These are phyloP conservation scores for Gliomastix tumulicola DNA, from an alignment of 2,329 filamentous ascomycete species.

Conservation along the genomic window DNA sequence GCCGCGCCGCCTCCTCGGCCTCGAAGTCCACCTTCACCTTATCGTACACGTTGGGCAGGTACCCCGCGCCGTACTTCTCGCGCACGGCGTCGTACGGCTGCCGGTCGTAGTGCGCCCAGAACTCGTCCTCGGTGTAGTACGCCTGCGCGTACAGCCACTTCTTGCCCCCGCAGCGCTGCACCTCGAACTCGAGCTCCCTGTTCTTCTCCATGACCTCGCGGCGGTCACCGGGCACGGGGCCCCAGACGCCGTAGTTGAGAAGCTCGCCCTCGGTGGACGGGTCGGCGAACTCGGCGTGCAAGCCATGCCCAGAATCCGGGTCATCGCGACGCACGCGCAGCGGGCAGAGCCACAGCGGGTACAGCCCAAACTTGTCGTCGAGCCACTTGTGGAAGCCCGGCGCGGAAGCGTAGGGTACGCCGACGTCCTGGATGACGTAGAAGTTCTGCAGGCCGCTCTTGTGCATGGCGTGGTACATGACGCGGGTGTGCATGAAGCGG, in stretches of 20 bases:
- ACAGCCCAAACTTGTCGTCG: conserved; percentile 34
- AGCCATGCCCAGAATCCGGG: conserved; percentile 32
- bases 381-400: conserved; percentile 41
- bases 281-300: conserved; percentile 38
- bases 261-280: conserved; percentile 27
- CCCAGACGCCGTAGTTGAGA: conserved; percentile 61
- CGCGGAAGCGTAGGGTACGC: conserved; percentile 35
- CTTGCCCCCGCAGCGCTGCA: conserved; percentile 53
- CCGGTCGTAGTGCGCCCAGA: conserved; percentile 58
- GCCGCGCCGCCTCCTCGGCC: conserved; percentile 18
- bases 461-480: conserved; percentile 61
- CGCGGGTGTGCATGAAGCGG: conserved; percentile 53
- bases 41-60: conserved; percentile 59
- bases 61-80: conserved; percentile 48
- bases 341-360: conserved; percentile 51
- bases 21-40: conserved; percentile 51
- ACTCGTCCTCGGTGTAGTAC: conserved; percentile 61
- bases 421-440: conserved; percentile 61
- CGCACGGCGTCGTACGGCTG: conserved; percentile 52
- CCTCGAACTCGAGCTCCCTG: conserved; percentile 50
- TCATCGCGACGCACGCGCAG: conserved; percentile 34
- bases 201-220: conserved; percentile 46
- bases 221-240: conserved; percentile 32
- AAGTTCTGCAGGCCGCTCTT: conserved; percentile 50
- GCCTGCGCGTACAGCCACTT: conserved; percentile 67